Evolutionary conservation across 305 asterid species (phyloP).

Genomic region (Solanum aculeatissimum): DNA sequence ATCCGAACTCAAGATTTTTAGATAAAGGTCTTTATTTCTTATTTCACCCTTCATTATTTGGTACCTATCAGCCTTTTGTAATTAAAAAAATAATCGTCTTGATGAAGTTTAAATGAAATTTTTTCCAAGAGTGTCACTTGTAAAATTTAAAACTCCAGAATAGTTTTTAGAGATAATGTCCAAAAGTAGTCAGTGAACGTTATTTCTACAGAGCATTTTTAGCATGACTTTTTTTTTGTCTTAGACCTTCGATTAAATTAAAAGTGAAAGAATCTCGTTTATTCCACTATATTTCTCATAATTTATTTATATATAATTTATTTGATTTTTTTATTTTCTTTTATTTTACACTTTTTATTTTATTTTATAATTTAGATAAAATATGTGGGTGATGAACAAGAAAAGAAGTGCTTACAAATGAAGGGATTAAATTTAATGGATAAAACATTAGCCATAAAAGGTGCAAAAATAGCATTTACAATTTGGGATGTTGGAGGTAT

Average conservation of each 20-base stretch:
- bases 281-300: background rate
- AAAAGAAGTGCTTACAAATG: conserved; percentile 52
- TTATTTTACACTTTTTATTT: background rate
- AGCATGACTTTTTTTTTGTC: background rate
- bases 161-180: too few species aligned
- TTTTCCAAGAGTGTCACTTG: background rate
- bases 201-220: background rate
- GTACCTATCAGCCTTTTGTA: background rate
- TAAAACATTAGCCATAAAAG: conserved; percentile 43
- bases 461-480: conserved; percentile 67
- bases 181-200: background rate
- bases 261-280: background rate
- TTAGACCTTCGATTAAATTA: background rate
- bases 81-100: background rate
- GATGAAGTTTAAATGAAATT: background rate
- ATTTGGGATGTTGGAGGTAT: conserved; percentile 93
- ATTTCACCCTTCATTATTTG: background rate
- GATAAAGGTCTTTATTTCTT: background rate
- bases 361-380: conserved; percentile 27
- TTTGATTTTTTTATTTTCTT: background rate
- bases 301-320: background rate
- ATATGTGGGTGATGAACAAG: conserved; percentile 74
- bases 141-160: background rate
- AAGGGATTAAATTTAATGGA: conserved; percentile 68
- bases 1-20: background rate